Evolutionary conservation across 805 yeast genomes (phyloP).

Genomic region (Tanozyma kutaoensis): DNA sequence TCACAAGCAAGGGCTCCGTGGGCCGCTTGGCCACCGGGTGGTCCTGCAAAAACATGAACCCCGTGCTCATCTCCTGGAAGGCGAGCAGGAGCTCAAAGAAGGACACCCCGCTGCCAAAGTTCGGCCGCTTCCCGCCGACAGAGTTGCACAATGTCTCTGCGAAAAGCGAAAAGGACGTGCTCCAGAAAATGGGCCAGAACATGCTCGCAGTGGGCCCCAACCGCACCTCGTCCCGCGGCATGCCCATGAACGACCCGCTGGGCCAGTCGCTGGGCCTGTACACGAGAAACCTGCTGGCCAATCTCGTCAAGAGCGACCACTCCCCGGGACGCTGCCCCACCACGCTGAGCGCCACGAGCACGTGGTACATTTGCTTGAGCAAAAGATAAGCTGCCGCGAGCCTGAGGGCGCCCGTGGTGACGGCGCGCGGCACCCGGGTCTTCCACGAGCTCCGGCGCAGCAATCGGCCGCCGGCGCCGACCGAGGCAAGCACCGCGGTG

Average conservation of each 20-base stretch:
- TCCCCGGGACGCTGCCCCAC: too few relatives aligned
- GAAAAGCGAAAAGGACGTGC: constrained; percentile 48
- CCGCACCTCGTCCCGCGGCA: constrained; percentile 14
- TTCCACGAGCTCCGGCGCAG: constrained; percentile 3
- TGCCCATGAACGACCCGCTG: constrained; percentile 20
- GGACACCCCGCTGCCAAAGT: constrained; percentile 55
- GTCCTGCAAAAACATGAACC: constrained; percentile 12
- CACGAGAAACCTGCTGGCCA: neutral
- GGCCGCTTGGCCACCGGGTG: constrained; percentile 19
- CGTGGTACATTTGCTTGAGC: constrained; percentile 10
- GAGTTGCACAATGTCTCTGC: constrained; percentile 53
- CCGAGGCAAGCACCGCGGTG: constrained; percentile 23
- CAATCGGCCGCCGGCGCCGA: constrained; percentile 13
- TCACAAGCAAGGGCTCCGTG: constrained; percentile 35
- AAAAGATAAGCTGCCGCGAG: constrained; percentile 13
- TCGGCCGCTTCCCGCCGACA: constrained; percentile 39
- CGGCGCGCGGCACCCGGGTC: constrained; percentile 3
- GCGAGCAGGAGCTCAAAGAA: constrained; percentile 66
- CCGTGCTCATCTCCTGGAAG: constrained; percentile 55
- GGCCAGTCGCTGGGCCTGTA: neutral
- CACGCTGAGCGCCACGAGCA: constrained; percentile 18
- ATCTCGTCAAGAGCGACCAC: neutral
- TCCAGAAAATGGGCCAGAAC: constrained; percentile 45
- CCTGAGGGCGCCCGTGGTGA: constrained; percentile 11
- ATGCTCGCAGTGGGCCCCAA: constrained; percentile 38